phyloP scores from a whole-genome alignment of 306 rosid species.

The Cicer bijugum region DNA sequence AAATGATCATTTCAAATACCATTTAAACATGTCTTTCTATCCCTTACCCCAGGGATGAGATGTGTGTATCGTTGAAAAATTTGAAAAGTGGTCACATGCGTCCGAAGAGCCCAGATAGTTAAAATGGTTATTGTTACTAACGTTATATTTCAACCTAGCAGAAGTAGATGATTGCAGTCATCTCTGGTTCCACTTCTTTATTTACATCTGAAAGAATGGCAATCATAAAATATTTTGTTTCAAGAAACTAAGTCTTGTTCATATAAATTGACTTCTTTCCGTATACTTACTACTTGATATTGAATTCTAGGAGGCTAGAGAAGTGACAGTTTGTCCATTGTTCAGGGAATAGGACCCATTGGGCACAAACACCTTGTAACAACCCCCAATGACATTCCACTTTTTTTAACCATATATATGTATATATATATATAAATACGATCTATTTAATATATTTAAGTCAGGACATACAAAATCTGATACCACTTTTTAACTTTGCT shows the following conservation, averaged over 20 bases:
- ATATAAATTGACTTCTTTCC: conserved; percentile 15
- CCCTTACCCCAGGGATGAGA: conserved; percentile 10
- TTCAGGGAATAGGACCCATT: not conserved
- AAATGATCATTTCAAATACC: conserved; percentile 9
- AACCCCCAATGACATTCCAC: not conserved
- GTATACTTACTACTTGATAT: not conserved
- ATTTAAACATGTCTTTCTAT: conserved; percentile 14
- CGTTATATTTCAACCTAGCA: conserved; percentile 3
- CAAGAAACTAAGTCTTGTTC: not conserved
- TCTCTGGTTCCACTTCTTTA: conserved; percentile 23
- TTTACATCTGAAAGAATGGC: conserved; percentile 12
- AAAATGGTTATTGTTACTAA: not conserved
- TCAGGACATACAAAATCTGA: no score
- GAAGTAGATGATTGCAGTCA: not conserved
- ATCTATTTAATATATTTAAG: no score
- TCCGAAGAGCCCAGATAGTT: conserved; percentile 7
- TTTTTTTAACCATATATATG: not conserved
- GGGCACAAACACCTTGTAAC: not conserved
- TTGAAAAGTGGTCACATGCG: not conserved
- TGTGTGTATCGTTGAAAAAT: conserved; percentile 4
- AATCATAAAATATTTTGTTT: conserved; percentile 1
- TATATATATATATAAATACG: no score
- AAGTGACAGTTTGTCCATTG: conserved; percentile 3
- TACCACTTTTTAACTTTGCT: conserved; percentile 36
- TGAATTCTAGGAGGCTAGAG: not conserved